Evolutionary conservation across 1,284 basidiomycete genomes (phyloP), one percentile per base, ranked within the genome.

Genomic region (Puccinia novopanici): DNA sequence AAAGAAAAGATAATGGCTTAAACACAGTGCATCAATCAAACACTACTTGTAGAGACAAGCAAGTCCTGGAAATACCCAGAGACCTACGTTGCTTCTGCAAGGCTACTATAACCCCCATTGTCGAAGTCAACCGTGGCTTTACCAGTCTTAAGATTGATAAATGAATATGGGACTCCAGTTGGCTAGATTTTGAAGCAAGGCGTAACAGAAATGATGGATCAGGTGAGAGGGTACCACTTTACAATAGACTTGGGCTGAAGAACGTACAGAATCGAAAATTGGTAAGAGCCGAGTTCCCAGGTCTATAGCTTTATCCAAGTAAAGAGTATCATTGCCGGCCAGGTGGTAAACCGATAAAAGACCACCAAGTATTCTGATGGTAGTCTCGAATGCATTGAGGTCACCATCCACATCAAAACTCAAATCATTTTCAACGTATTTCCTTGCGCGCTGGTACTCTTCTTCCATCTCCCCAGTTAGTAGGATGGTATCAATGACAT

Each of bases 331-430:
- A n/a, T 72, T 37, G 19, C 76, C 89, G 0, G 86, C 84, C 15
- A 95, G 88, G 84, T 93, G 90, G 84, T 93, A 91, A 0, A 94
- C 92, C 0, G 94, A 91, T 0, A 98, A 88, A 0, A 98, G 87
- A 12, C 93, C 93, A 15, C 93, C 93, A 0, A 94, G 87, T 1
- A 93, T 88, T 27, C 93, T 90, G 68, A 94, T 94, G 0, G 92
- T 93, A 0, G 91, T 92, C 89, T 98, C 95, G 83, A 98, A 98
- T 0, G 93, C 94, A 85, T 92, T 98, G 86, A 93, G 93, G 24
- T 89, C 87, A 15, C 89, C 94, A 84, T 94, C 91, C 15, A 91
- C 88, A 52, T 96, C 91, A 84, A 97, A 95, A 12, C 88, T 87
- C 63, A 98, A 86, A 50, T 90, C 87, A 37, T 89, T 88, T 37